Evolutionary conservation across 2,329 filamentous ascomycete genomes (phyloP).

Genomic region (Ophiocordyceps sinensis): DNA sequence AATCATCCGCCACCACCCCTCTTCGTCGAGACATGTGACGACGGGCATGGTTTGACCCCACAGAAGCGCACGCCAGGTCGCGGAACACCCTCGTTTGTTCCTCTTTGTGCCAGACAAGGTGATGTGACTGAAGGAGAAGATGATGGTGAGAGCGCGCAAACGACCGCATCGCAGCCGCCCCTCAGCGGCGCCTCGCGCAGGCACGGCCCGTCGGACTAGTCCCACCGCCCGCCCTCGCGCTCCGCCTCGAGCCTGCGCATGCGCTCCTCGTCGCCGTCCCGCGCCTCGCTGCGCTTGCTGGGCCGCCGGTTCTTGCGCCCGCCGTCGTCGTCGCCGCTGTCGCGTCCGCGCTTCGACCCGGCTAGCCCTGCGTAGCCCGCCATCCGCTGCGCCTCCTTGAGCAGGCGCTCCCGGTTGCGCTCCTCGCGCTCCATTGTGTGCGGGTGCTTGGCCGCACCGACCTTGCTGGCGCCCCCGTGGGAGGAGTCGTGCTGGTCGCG

Average conservation of each 20-base stretch:
- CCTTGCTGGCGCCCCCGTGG: slow-evolving; percentile 10
- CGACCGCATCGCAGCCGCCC: neutral
- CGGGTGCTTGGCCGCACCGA: slow-evolving; percentile 31
- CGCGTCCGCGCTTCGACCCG: slow-evolving; percentile 35
- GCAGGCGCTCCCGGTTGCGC: slow-evolving; percentile 48
- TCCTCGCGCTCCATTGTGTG: slow-evolving; percentile 58
- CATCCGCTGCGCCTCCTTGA: slow-evolving; percentile 55
- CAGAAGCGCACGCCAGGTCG: no score
- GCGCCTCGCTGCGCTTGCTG: slow-evolving; percentile 32
- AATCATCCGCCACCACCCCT: no score
- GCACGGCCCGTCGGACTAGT: slow-evolving; percentile 17
- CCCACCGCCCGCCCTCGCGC: slow-evolving; percentile 39
- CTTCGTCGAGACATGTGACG: no score
- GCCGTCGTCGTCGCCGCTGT: slow-evolving; percentile 25
- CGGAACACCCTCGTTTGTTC: neutral
- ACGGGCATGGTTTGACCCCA: no score
- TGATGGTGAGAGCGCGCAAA: neutral
- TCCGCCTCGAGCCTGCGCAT: slow-evolving; percentile 44
- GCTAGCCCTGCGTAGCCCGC: slow-evolving; percentile 30
- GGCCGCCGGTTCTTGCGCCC: slow-evolving; percentile 23
- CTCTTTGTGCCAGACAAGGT: neutral
- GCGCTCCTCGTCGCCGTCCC: slow-evolving; percentile 31
- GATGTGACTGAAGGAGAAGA: neutral
- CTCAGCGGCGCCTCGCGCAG: neutral
- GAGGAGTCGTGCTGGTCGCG: slow-evolving; percentile 22